A percentile compares a stretch with the other conserved stretches of the same genome.
Evolutionary conservation across 225 moss, liverwort and hornwort species (phyloP).

Genomic region (Takakia lepidozioides): DNA sequence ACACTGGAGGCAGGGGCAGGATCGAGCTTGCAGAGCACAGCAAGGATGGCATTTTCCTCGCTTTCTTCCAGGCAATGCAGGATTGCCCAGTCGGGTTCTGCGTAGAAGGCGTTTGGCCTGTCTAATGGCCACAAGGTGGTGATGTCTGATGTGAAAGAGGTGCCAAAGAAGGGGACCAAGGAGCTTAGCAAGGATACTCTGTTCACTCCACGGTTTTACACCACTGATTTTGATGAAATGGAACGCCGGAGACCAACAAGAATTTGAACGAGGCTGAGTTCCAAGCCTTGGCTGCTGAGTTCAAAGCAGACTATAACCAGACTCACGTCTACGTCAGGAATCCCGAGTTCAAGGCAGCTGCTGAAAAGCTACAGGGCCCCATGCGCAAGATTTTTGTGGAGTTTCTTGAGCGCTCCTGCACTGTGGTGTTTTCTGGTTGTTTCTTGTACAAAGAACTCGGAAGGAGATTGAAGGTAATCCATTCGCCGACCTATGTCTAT

Average conservation of each 20-base stretch:
- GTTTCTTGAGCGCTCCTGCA: slow-evolving; percentile 95
- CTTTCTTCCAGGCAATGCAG: slow-evolving; percentile 7
- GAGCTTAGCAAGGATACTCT: slow-evolving; percentile 85
- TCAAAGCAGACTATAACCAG: slow-evolving; percentile 94
- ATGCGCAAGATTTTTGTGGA: slow-evolving; percentile 94
- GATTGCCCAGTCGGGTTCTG: no score
- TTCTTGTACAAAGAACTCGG: slow-evolving; percentile 94
- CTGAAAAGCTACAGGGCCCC: slow-evolving; percentile 79
- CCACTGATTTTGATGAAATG: slow-evolving; percentile 99
- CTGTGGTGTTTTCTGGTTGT: slow-evolving; percentile 96
- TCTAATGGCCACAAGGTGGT: slow-evolving; percentile 20
- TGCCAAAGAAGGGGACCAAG: slow-evolving; percentile 35
- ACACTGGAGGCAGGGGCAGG: slow-evolving; percentile 19
- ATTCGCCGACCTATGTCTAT: neutral
- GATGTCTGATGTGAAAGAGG: slow-evolving; percentile 21
- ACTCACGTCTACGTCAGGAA: slow-evolving; percentile 93
- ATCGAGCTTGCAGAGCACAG: slow-evolving; percentile 9
- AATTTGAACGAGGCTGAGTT: slow-evolving; percentile 92
- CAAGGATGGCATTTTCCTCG: slow-evolving; percentile 14
- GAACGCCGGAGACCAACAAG: slow-evolving; percentile 84
- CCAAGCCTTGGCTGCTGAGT: slow-evolving; percentile 73
- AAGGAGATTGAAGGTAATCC: slow-evolving; percentile 91
- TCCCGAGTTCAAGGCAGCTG: slow-evolving; percentile 74
- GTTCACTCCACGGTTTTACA: slow-evolving; percentile 90
- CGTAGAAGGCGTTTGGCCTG: slow-evolving; percentile 15